Evolutionary conservation across 176 grass and related monocot genomes (phyloP).

Genomic region (Carex pumila): DNA sequence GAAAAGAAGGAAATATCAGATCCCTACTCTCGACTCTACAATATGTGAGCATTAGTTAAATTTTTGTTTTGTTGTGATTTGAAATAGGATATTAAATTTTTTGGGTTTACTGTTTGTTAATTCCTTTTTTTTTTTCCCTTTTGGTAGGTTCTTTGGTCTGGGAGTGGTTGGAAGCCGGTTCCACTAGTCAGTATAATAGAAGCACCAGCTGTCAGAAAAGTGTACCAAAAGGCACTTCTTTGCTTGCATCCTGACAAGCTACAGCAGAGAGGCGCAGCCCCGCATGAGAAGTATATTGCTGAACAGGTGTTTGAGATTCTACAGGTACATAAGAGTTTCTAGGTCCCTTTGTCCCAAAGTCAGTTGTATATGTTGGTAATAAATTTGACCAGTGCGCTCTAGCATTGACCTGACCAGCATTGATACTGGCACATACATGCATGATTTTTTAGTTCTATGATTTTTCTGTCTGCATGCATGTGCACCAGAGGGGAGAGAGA

Average conservation of each 20-base stretch:
- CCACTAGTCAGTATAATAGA: slow-evolving; percentile 93
- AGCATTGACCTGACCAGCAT: neutral
- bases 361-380: neutral
- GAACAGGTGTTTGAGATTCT: slow-evolving; percentile 93
- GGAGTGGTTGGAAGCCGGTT: slow-evolving; percentile 81
- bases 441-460: neutral
- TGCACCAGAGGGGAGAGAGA: neutral
- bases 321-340: slow-evolving; percentile 62
- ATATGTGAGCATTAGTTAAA: slow-evolving; percentile 60
- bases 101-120: slow-evolving; percentile 8
- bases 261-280: slow-evolving; percentile 58
- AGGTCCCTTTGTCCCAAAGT: neutral
- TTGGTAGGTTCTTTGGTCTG: slow-evolving; percentile 69
- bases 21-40: slow-evolving; percentile 92
- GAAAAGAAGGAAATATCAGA: slow-evolving; percentile 97
- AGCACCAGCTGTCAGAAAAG: slow-evolving; percentile 71
- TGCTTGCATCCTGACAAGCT: slow-evolving; percentile 96
- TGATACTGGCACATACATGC: neutral
- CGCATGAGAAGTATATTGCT: slow-evolving; percentile 79
- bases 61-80: slow-evolving; percentile 19
- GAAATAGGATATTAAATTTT: neutral
- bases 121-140: slow-evolving; percentile 1
- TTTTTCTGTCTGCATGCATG: neutral
- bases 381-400: slow-evolving; percentile 3
- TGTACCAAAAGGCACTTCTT: slow-evolving; percentile 82